Percentiles rank a stretch among this genome's conserved stretches.
Conservation (phyloP, 768 basidiomycete genomes). For the Collybia sordida region DNA sequence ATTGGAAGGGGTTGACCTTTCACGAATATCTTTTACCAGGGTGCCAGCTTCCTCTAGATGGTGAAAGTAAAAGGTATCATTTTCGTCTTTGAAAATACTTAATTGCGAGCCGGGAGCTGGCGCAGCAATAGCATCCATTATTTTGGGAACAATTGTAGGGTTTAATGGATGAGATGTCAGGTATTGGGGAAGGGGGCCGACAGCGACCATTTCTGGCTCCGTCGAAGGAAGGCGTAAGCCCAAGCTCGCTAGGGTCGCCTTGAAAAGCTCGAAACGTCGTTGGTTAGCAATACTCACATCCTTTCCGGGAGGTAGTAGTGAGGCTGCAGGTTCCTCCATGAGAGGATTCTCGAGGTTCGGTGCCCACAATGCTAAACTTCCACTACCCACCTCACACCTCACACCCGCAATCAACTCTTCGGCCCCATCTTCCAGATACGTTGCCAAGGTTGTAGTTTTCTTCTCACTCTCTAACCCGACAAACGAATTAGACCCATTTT, state of each 20-base stretch:
- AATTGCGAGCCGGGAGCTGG: constrained; percentile 28
- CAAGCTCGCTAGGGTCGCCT: constrained; percentile 29
- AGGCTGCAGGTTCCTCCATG: constrained; percentile 30
- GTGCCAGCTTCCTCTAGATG: constrained; percentile 28
- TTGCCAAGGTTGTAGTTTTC: constrained; percentile 29
- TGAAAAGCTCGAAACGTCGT: constrained; percentile 25
- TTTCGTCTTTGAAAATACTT: constrained; percentile 55
- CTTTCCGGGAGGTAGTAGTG: constrained; percentile 17
- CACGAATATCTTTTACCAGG: constrained; percentile 28
- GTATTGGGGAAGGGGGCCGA: constrained; percentile 59
- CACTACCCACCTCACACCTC: constrained; percentile 35
- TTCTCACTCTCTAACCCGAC: constrained; percentile 27
- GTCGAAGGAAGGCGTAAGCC: constrained; percentile 42
- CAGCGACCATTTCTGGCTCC: constrained; percentile 28
- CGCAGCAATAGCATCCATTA: constrained; percentile 35
- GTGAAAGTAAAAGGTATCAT: constrained; percentile 72
- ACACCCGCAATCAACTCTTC: constrained; percentile 30
- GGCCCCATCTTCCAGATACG: constrained; percentile 18
- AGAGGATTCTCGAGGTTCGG: constrained; percentile 59
- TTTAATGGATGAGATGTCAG: constrained; percentile 47
- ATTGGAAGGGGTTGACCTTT: constrained; percentile 20
- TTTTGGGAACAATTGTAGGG: constrained; percentile 35
- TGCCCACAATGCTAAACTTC: constrained; percentile 55
- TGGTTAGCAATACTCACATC: constrained; percentile 17
- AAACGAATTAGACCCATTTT: constrained; percentile 22